Conservation (phyloP, 768 basidiomycete species). For the Leccinum imitatum region DNA sequence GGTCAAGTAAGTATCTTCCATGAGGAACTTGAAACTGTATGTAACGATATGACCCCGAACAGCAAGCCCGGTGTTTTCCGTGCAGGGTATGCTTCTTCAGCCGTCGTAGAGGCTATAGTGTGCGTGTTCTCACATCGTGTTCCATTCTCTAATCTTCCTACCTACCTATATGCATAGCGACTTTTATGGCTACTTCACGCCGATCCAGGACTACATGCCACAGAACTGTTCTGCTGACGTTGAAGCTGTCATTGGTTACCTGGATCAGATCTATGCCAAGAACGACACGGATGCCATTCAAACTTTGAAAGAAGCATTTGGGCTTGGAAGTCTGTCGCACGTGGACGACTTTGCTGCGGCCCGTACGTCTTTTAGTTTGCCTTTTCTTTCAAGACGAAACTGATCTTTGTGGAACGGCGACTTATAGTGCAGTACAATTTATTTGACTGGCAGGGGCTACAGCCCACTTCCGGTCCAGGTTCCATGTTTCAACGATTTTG, state of each 20-base stretch:
- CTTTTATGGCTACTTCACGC: neutral
- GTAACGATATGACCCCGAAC: conserved; percentile 6
- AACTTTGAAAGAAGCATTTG: neutral
- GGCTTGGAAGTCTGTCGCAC: neutral
- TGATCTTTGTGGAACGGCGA: conserved; percentile 9
- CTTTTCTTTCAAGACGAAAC: neutral
- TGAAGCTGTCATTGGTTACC: neutral
- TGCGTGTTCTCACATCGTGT: conserved; percentile 18
- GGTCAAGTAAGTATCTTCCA: conserved; percentile 51
- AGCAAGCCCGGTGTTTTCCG: conserved; percentile 41
- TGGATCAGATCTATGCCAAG: neutral
- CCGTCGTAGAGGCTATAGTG: conserved; percentile 46
- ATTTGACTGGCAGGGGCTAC: neutral
- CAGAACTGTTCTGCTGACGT: neutral
- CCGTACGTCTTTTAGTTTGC: neutral
- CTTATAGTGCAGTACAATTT: neutral
- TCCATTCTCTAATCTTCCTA: neutral
- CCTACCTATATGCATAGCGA: neutral
- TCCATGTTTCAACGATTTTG: neutral
- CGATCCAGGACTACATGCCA: neutral
- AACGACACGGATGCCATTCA: conserved; percentile 30
- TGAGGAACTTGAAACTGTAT: neutral
- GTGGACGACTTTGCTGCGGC: neutral
- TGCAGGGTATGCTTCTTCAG: conserved; percentile 48
- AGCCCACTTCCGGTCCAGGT: neutral